These are phyloP conservation scores for Sarocladiaceae sp. DNA, from an alignment of 2,329 filamentous ascomycete genomes.

Conservation along the genomic window DNA sequence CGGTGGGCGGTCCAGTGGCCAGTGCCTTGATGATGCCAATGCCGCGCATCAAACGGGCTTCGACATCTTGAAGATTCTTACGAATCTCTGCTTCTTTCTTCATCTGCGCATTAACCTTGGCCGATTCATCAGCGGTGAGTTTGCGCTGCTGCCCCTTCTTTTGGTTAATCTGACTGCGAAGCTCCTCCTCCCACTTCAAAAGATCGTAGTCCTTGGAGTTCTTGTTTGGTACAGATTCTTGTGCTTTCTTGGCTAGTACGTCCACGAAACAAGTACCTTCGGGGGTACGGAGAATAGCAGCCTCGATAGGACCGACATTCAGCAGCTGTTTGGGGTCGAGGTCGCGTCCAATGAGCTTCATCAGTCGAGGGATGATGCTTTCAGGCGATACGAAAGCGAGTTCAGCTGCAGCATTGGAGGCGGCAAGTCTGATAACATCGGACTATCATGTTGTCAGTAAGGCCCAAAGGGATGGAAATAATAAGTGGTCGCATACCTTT, in stretches of 20 bases:
- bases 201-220: slow-evolving; percentile 94
- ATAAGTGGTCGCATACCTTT: slow-evolving; percentile 45
- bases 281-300: slow-evolving; percentile 86
- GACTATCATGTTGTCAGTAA: slow-evolving; percentile 18
- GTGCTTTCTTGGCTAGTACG: slow-evolving; percentile 78
- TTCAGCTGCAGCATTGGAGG: slow-evolving; percentile 82
- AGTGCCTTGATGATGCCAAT: slow-evolving; percentile 82
- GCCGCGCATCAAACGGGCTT: slow-evolving; percentile 71
- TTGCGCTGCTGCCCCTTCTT: slow-evolving; percentile 93
- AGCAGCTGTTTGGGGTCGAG: slow-evolving; percentile 66
- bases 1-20: slow-evolving; percentile 82
- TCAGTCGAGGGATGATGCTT: slow-evolving; percentile 68
- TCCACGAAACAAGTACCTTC: slow-evolving; percentile 88
- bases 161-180: slow-evolving; percentile 79
- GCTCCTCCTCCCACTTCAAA: slow-evolving; percentile 93
- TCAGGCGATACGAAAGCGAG: slow-evolving; percentile 91
- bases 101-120: slow-evolving; percentile 87
- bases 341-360: slow-evolving; percentile 70
- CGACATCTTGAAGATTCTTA: slow-evolving; percentile 62
- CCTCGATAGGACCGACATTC: slow-evolving; percentile 78
- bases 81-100: slow-evolving; percentile 82
- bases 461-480: background rate
- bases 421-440: slow-evolving; percentile 56
- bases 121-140: slow-evolving; percentile 80
- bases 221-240: slow-evolving; percentile 70